Evolutionary conservation across 163 green algal species (phyloP), one percentile per base, ranked within the genome.

Genomic region (Chlamydomonas reinhardtii): DNA sequence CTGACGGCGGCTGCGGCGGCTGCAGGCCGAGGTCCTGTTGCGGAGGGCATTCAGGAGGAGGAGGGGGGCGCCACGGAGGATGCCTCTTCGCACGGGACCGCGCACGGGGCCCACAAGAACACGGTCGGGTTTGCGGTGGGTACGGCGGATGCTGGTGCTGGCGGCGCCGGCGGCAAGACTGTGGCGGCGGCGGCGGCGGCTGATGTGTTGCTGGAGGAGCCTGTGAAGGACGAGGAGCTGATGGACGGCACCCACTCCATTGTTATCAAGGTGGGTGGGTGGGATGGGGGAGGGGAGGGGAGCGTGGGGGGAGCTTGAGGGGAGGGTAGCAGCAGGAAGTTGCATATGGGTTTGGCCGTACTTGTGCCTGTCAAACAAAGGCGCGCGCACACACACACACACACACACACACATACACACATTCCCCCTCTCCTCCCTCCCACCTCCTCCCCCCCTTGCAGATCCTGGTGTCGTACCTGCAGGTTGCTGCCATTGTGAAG

Each of bases 401-500:
- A 54, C 43, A 54, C 43, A 54, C 43, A 54, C 43, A 54, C 43
- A 54, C 43, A 54, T 11, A 54, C 74, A 2, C 74, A 6, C 48
- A 20, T 4, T 29, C 27, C 29, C 35, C 70, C 20, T 37, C 17
- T 29, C 35, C 70, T 20, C 34, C 35, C 35, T 34, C 39, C 32
- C 35, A 15, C 35, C 34, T 19, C 35, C 37, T 37, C 12, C 34
- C 24, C 5, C 24, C 22, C 12, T 35, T 34, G 61, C 74, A 89
- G 83, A 84, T 89, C 65, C 65, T 89, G 52, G 76, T 89, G 74
- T 74, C 76, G 32, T 89, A 80, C 52, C 74, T 89, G 43, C 74
- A 89, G 62, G 66, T 89, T 27, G 83, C 70, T 0, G 43, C 74
- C 74, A 89, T 89, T n/a, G 48, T 89, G 12, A 68, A 80, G 66